phyloP scores from a whole-genome alignment of 805 yeast species.

The Zygotorulaspora sp. region DNA sequence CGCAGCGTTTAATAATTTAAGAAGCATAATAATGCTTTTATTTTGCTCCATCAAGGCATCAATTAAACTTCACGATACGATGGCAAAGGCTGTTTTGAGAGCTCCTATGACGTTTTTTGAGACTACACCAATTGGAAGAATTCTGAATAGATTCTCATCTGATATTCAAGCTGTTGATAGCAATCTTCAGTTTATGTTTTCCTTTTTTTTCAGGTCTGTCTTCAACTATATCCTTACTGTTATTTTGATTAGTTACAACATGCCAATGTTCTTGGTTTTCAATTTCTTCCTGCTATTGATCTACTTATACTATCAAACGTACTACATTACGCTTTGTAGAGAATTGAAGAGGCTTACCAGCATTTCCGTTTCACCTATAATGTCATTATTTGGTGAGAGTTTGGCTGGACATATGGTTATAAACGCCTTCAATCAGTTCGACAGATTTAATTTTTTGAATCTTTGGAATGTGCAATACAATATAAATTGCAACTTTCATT shows the following conservation, averaged over 20 bases:
- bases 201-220: slow-evolving; percentile 42
- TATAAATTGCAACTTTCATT: slow-evolving; percentile 44
- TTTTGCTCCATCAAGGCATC: slow-evolving; percentile 56
- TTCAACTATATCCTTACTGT: slow-evolving; percentile 48
- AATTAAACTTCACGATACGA: slow-evolving; percentile 47
- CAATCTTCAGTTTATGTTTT: slow-evolving; percentile 50
- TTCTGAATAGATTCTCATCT: slow-evolving; percentile 59
- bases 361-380: slow-evolving; percentile 68
- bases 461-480: slow-evolving; percentile 46
- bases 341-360: slow-evolving; percentile 73
- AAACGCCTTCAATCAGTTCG: slow-evolving; percentile 66
- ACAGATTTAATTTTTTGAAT: slow-evolving; percentile 57
- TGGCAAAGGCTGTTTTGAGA: slow-evolving; percentile 50
- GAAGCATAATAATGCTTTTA: slow-evolving; percentile 47
- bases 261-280: slow-evolving; percentile 52
- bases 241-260: slow-evolving; percentile 46
- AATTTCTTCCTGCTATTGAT: slow-evolving; percentile 44
- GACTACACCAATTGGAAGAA: slow-evolving; percentile 63
- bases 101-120: slow-evolving; percentile 68
- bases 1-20: slow-evolving; percentile 44
- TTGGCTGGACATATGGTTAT: slow-evolving; percentile 73
- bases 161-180: slow-evolving; percentile 57
- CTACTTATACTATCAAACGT: slow-evolving; percentile 66
- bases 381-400: slow-evolving; percentile 78
- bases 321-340: slow-evolving; percentile 65